These are phyloP conservation scores for Cordia subcordata DNA, from an alignment of 257 asterid species.

Conservation along the genomic window DNA sequence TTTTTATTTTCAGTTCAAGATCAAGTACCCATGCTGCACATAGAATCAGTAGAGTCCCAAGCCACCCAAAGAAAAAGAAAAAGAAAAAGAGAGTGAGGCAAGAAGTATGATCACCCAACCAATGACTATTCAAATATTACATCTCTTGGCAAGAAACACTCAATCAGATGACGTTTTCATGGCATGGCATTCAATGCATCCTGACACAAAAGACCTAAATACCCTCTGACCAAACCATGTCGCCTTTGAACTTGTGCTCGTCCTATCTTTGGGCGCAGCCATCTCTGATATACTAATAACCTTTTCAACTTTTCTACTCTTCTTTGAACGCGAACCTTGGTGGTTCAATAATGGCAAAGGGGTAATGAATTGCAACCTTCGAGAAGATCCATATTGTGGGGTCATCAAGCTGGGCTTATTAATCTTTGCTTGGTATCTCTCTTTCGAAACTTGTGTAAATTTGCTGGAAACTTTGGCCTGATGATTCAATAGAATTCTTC, in stretches of 20 bases:
- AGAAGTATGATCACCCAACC: no score
- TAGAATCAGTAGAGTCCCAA: no score
- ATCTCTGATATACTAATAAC: conserved; percentile 8
- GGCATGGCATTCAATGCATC: conserved; percentile 83
- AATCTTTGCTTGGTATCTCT: background rate
- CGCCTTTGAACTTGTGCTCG: conserved; percentile 4
- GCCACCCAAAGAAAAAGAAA: no score
- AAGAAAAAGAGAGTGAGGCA: no score
- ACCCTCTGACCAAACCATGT: conserved; percentile 49
- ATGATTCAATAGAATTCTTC: conserved; percentile 10
- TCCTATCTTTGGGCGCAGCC: no score
- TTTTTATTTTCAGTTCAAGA: no score
- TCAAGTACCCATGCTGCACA: no score
- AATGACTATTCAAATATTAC: no score
- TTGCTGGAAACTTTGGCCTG: conserved; percentile 3
- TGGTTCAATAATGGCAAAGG: conserved; percentile 47
- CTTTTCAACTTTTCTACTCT: background rate
- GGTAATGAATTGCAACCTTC: conserved; percentile 54
- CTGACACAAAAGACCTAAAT: conserved; percentile 41
- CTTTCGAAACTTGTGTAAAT: background rate
- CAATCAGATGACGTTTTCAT: conserved; percentile 36
- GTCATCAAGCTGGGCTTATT: conserved; percentile 18
- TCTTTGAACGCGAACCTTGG: conserved; percentile 30
- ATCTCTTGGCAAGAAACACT: no score
- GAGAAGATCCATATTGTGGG: conserved; percentile 26